Evolutionary conservation across 2,329 filamentous ascomycete species (phyloP).

Genomic region (Cordyceps farinosa): DNA sequence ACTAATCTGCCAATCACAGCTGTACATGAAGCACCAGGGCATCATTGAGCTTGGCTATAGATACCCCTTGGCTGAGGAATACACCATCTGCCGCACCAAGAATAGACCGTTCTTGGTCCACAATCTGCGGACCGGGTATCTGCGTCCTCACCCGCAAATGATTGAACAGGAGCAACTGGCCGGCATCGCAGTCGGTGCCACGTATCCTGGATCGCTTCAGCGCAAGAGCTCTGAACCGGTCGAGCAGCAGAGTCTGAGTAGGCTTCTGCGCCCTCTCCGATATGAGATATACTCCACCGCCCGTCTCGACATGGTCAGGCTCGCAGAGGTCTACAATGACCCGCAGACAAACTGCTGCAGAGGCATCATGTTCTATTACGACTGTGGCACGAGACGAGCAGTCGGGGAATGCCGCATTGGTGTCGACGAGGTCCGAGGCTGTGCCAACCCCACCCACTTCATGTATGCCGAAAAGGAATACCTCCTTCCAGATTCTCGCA

Average conservation of each 20-base stretch:
- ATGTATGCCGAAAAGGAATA: constrained; percentile 9
- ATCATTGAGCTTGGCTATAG: constrained; percentile 9
- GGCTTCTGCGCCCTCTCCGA: neutral
- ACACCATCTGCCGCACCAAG: constrained; percentile 2
- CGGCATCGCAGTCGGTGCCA: neutral
- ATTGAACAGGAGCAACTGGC: constrained; percentile 3
- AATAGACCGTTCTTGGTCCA: neutral
- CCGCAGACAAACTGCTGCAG: neutral
- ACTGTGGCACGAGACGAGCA: neutral
- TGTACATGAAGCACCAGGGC: constrained; percentile 9
- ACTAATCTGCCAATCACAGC: neutral
- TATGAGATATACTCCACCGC: constrained; percentile 4
- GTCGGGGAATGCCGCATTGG: constrained; percentile 9
- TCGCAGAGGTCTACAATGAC: constrained; percentile 4
- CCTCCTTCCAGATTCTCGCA: constrained; percentile 3
- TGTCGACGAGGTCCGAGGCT: neutral
- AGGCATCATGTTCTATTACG: constrained; percentile 12
- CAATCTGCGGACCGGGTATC: neutral
- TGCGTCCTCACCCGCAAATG: constrained; percentile 1
- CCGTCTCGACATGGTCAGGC: constrained; percentile 3
- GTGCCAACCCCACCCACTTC: neutral
- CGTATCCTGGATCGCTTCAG: neutral
- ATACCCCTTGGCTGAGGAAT: neutral
- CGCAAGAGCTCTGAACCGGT: neutral
- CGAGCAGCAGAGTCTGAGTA: neutral